Base-by-base conservation (phyloP, 768 basidiomycete genomes). In the Phylloporus sp. region DNA sequence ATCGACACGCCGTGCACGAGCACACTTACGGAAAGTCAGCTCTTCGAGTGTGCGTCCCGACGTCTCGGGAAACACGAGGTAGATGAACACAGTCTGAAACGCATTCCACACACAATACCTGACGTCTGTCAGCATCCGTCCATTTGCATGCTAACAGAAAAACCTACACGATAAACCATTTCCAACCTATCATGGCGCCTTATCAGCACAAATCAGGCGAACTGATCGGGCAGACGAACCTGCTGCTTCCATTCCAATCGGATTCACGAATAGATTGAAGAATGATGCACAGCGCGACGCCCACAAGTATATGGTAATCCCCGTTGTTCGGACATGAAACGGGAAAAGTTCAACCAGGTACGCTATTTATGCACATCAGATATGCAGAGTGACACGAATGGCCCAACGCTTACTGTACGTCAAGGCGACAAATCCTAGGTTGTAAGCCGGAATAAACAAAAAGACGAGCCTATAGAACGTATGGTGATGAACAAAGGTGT, bases 321-420 rank as follows among this genome's bases (percentile, higher is more conserved):
- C 82, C 59, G 73, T 77, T 1, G 82, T 73, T 44, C 82, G 78
- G 22, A 73, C 72, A 48, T 79, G 75, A 64, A 71, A 84, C 0
- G 82, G 82, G 71, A 84, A 83, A 26, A 84, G 58, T 55, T 84
- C 82, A n/a, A 83, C 80, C 49, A 82, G 62, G 71, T 71, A 84
- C 4, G 81, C 80, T 80, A 52, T 27, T 32, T 15, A 22, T n/a
- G 14, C 6, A 22, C 10, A 10, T 50, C 38, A 44, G 23, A 14
- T 13, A 23, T 15, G 7, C 13, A n/a, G 17, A 8, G 3, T 22
- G 10, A 29, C 7, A 22, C 15, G 1, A 14, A 28, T 8, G 37
- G 74, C 69, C 62, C 75, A 79, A 70, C 73, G 14, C 29, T 31
- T 15, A 31, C 29, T 31, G 6, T 31, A 31, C n/a, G 15, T 31